Percentiles rank a stretch among this genome's conserved stretches.
phyloP scores from a whole-genome alignment of 257 asterid species.

The Capsicum baccatum region DNA sequence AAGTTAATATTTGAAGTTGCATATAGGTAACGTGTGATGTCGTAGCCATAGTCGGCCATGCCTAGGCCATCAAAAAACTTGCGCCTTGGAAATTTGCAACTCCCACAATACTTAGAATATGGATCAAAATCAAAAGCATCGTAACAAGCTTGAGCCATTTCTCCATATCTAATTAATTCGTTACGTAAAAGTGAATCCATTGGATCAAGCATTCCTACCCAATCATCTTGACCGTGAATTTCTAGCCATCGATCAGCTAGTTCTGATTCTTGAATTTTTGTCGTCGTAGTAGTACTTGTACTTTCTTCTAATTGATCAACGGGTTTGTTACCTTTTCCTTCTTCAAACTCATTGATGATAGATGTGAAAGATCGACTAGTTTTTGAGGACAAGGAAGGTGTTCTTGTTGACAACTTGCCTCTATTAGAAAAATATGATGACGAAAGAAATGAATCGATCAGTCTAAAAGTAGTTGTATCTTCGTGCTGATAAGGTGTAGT shows the following conservation, averaged over 20 bases:
- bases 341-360: background rate
- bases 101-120: constrained; percentile 52
- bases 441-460: background rate
- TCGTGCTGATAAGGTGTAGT: background rate
- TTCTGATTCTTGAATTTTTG: background rate
- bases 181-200: constrained; percentile 46
- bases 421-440: background rate
- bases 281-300: background rate
- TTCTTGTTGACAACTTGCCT: constrained; percentile 26
- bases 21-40: constrained; percentile 45
- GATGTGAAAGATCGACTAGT: constrained; percentile 30
- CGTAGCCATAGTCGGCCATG: constrained; percentile 44
- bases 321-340: background rate
- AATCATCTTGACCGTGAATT: constrained; percentile 46
- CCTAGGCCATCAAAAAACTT: constrained; percentile 42
- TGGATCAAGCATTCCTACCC: constrained; percentile 59
- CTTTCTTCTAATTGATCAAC: background rate
- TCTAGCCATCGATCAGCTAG: constrained; percentile 45
- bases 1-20: constrained; percentile 53
- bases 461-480: background rate
- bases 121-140: constrained; percentile 61
- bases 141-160: constrained; percentile 57
- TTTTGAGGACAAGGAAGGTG: constrained; percentile 23
- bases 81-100: constrained; percentile 38
- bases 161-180: constrained; percentile 56